These are phyloP conservation scores for Jatropha podagrica DNA, from an alignment of 441 rosid species.

Conservation along the genomic window DNA sequence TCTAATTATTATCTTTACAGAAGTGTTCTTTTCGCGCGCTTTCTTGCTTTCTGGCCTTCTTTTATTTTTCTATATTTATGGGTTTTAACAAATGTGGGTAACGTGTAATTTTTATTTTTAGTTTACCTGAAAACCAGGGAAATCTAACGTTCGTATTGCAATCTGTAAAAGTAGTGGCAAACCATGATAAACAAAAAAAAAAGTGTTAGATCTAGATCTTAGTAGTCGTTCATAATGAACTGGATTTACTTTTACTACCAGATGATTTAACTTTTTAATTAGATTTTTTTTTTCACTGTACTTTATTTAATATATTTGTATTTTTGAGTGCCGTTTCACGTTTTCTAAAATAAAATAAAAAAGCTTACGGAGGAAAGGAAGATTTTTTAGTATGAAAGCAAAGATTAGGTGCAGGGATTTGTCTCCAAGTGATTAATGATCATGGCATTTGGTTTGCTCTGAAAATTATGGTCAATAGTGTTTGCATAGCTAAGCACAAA, in stretches of 20 bases:
- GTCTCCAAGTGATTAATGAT: slow-evolving; percentile 13
- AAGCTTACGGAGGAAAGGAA: background rate
- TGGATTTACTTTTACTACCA: no score
- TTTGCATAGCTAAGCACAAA: background rate
- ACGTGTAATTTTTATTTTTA: slow-evolving; percentile 20
- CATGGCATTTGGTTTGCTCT: slow-evolving; percentile 5
- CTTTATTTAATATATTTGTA: no score
- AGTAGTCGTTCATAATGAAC: no score
- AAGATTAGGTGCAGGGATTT: background rate
- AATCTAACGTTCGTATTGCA: slow-evolving; percentile 32
- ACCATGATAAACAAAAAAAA: background rate
- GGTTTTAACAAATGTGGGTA: slow-evolving; percentile 20
- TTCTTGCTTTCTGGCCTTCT: slow-evolving; percentile 5
- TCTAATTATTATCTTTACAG: background rate
- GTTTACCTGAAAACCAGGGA: slow-evolving; percentile 36
- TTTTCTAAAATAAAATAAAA: background rate
- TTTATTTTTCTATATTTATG: background rate
- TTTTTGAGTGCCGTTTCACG: background rate
- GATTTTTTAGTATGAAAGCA: slow-evolving; percentile 22
- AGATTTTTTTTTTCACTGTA: no score
- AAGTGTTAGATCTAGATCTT: no score
- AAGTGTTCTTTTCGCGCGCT: background rate
- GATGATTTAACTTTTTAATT: no score
- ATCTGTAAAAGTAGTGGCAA: slow-evolving; percentile 22
- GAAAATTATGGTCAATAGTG: slow-evolving; percentile 16